These are phyloP conservation scores for Aspergillus pseudoterreus DNA, from an alignment of 2,329 filamentous ascomycete species.

Conservation along the genomic window DNA sequence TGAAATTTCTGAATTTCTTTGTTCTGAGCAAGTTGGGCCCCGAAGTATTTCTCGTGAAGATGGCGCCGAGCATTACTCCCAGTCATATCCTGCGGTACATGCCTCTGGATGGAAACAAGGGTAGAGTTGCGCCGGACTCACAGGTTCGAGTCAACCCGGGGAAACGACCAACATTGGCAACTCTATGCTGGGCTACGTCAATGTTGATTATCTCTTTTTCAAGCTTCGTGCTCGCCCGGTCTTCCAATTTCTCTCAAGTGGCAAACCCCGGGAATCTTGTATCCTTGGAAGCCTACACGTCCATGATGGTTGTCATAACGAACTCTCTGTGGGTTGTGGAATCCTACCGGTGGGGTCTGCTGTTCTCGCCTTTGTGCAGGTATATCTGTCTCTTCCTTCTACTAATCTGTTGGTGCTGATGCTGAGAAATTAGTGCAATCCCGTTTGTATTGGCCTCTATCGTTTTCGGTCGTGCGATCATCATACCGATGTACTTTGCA, in stretches of 20 bases:
- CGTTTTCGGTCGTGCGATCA: conserved; percentile 1
- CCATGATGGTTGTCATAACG: background rate
- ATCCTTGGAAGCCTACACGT: background rate
- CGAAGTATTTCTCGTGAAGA: background rate
- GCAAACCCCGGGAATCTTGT: background rate
- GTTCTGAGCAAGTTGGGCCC: background rate
- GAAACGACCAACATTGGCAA: background rate
- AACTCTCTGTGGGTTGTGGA: background rate
- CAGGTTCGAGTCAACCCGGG: background rate
- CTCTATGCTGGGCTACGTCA: background rate
- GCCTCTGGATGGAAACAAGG: background rate
- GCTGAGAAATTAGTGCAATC: conserved; percentile 2
- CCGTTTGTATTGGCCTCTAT: conserved; percentile 4
- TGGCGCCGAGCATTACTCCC: background rate
- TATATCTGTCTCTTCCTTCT: background rate
- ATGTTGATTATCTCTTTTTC: background rate
- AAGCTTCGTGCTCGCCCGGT: background rate
- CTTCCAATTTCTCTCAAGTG: background rate
- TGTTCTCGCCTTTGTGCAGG: background rate
- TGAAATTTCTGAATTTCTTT: conserved; percentile 1
- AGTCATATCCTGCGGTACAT: background rate
- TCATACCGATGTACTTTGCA: conserved; percentile 6
- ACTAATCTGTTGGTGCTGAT: background rate
- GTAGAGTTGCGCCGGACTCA: background rate
- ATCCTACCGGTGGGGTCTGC: background rate